Base-by-base conservation (phyloP, 2,329 filamentous ascomycete species). In the Trichoderma citrinoviride region DNA sequence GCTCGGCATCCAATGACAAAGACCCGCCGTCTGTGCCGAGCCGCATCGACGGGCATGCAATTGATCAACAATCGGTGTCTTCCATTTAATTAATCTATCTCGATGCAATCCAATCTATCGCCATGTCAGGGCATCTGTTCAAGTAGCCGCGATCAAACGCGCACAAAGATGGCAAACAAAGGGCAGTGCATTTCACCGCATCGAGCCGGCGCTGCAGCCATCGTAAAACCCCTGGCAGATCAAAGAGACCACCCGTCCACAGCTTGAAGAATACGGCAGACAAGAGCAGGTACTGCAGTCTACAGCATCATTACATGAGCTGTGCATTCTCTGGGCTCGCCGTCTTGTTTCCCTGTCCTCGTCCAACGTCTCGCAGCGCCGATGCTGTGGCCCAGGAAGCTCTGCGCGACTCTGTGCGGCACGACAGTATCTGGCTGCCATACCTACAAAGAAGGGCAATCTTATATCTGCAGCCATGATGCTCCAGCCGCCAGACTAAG, bases 281-380 rank as follows among this genome's bases (percentile, higher is more conserved):
- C 33, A 37, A 37, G 33, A 37, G 33, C 33, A 37, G 33, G 14
- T 8, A 4, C 10, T 12, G 10, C 33, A 14, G 33, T 37, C 7
- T 37, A 4, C 10, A 8, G 10, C 33, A 8, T 14, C 33, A 14
- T 14, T 37, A 3, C 10, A 37, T 37, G 29, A 33, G 29, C 10
- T 33, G 29, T 33, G 29, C 7, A 10, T 10, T 52, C 49, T 33
- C 10, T 29, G n/a, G 25, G 29, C 25, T 33, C 23, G 33, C 47
- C 15, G 33, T 23, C 17, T 19, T 19, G 14, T 14, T 19, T n/a
- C 33, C 7, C 10, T 14, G 21, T 37, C 5, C 27, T 66, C 55
- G 54, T 66, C 61, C 54, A 23, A 66, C 65, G 61, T 65, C 61
- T 52, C 25, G 65, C 65, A 66, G 63, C 53, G 14, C 49, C 19